Conservation (phyloP, 495 filamentous ascomycete genomes). For the Echria macrotheca region DNA sequence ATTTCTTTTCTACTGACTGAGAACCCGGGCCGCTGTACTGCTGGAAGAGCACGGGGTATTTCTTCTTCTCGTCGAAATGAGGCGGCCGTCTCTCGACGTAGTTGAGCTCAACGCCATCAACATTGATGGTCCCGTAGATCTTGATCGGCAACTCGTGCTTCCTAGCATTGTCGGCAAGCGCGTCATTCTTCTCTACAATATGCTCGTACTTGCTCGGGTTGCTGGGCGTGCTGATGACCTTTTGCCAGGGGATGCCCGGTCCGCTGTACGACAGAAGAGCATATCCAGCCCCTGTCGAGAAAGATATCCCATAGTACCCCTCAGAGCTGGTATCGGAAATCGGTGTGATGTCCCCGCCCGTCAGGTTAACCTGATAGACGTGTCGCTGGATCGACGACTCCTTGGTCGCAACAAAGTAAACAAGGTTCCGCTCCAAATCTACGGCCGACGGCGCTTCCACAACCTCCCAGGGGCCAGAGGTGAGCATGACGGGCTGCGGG, state of each 20-base stretch:
- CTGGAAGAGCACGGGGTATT: constrained; percentile 91
- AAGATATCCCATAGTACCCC: constrained; percentile 81
- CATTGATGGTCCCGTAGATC: constrained; percentile 76
- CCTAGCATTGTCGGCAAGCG: constrained; percentile 60
- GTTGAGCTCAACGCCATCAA: constrained; percentile 66
- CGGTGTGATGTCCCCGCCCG: constrained; percentile 68
- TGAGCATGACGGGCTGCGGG: constrained; percentile 73
- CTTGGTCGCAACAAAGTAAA: constrained; percentile 88
- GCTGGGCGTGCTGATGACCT: constrained; percentile 76
- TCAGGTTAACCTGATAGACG: constrained; percentile 73
- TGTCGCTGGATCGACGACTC: constrained; percentile 84
- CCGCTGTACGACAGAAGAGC: constrained; percentile 77
- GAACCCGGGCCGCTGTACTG: constrained; percentile 90
- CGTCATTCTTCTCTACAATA: constrained; percentile 70
- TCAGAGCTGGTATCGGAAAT: constrained; percentile 72
- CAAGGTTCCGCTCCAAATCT: constrained; percentile 75
- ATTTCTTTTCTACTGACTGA: constrained; percentile 76
- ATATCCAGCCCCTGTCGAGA: constrained; percentile 76
- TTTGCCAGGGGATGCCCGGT: constrained; percentile 86
- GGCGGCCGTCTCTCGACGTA: constrained; percentile 86
- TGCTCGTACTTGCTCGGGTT: constrained; percentile 58
- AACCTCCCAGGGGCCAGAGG: constrained; percentile 89
- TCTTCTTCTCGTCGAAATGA: constrained; percentile 77
- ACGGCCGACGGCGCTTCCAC: constrained; percentile 81
- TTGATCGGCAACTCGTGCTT: constrained; percentile 79